Evolutionary conservation across 768 basidiomycete genomes (phyloP), one percentile per base, ranked within the genome.

Genomic region (Pilatotrama ljubarskyi): DNA sequence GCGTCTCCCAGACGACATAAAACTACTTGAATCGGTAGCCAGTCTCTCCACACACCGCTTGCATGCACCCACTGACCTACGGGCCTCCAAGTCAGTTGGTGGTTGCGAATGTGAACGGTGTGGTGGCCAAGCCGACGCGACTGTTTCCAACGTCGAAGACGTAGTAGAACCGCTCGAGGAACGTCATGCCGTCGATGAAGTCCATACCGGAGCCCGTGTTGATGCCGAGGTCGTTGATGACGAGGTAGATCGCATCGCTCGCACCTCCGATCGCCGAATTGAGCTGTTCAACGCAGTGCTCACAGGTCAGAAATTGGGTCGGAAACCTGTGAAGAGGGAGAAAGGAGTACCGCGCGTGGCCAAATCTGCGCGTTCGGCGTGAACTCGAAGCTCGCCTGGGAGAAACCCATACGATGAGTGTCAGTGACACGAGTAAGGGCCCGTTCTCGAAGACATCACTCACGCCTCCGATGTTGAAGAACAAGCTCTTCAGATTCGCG

Each of bases 281-380:
- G 63, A 86, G 74, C 84, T 65, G 55, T 32, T 10, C 5, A 32
- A 24, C 14, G 38, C 2, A 29, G 10, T 6, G 17, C 2, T 1
- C 10, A 20, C 2, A 18, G n/a, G n/a, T 41, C 9, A 24, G 24
- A 18, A 25, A 15, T 6, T 8, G 17, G 36, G 14, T 7, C 15
- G 1, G 22, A 3, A n/a, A n/a, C n/a, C n/a, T 14, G 35, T 1
- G 25, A 32, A 6, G 37, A 15, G 5, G n/a, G 32, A 5, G 1
- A n/a, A 20, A 51, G 24, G 4, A 66, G 22, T 59, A 70, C 69
- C 7, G 70, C 59, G 51, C 62, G 81, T 0, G 85, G 87, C 84
- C 86, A 89, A 55, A 84, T 81, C 75, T 90, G 87, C 1, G 84
- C 86, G 63, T 87, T 85, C 9, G 83, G 71, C 2, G 82, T 84